Conservation (phyloP, 768 basidiomycete genomes). For the Gloeophyllum trabeum region DNA sequence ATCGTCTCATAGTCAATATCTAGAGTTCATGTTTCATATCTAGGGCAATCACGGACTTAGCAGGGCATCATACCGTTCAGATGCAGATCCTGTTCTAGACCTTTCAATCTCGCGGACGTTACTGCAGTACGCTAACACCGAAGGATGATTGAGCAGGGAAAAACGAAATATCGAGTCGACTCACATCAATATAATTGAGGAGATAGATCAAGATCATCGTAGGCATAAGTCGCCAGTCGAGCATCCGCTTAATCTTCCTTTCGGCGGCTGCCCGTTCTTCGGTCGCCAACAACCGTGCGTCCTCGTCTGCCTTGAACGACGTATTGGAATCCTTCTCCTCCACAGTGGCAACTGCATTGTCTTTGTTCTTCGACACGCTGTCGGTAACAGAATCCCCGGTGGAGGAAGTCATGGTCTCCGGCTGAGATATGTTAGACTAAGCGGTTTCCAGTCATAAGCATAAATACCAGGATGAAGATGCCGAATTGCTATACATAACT, state of each 20-base stretch:
- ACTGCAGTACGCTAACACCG: conserved; percentile 1
- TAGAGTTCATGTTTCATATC: too few relatives aligned
- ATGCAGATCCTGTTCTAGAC: conserved; percentile 58
- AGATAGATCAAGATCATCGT: conserved; percentile 48
- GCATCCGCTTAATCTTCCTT: conserved; percentile 35
- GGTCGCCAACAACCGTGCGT: conserved; percentile 12
- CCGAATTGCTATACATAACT: too few relatives aligned
- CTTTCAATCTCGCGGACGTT: conserved; percentile 63
- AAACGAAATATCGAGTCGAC: conserved; percentile 1
- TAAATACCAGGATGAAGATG: too few relatives aligned
- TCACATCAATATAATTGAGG: conserved; percentile 61
- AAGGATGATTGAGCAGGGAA: not conserved
- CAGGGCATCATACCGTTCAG: too few relatives aligned
- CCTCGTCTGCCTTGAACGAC: conserved; percentile 2
- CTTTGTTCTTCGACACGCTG: too few relatives aligned
- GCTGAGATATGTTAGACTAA: too few relatives aligned
- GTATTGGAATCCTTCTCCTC: too few relatives aligned
- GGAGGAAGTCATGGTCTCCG: too few relatives aligned
- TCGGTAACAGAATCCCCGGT: too few relatives aligned
- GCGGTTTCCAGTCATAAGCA: too few relatives aligned
- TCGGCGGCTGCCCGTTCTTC: conserved; percentile 16
- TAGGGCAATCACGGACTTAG: too few relatives aligned
- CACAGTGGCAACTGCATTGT: too few relatives aligned
- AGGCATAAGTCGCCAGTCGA: conserved; percentile 45
- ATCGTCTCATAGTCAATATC: conserved; percentile 57